A percentile compares a stretch with the other conserved stretches of the same genome.
Evolutionary conservation across 148 eudicot genomes (phyloP).

Genomic region (Rhododendron ovatum): DNA sequence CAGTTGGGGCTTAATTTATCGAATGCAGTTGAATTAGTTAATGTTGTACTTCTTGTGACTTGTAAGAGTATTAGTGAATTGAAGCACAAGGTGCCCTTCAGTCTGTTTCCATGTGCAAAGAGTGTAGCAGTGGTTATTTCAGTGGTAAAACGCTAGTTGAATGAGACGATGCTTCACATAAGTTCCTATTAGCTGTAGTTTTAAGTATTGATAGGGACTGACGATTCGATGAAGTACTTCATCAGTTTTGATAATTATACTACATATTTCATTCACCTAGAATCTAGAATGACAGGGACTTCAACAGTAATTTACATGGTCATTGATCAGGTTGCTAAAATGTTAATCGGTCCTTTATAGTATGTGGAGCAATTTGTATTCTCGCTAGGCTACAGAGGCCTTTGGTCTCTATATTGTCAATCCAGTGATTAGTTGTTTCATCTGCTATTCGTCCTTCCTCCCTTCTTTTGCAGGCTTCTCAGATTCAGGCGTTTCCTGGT

Average conservation of each 20-base stretch:
- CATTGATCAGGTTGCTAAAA: constrained; percentile 1
- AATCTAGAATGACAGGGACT: neutral
- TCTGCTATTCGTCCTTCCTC: neutral
- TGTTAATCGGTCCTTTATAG: neutral
- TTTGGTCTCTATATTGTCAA: constrained; percentile 1
- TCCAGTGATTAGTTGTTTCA: neutral
- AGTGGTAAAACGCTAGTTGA: neutral
- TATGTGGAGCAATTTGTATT: neutral
- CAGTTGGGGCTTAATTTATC: neutral
- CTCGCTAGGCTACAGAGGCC: neutral
- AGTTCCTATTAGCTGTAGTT: neutral
- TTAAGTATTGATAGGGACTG: neutral
- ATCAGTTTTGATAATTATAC: neutral
- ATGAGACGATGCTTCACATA: neutral
- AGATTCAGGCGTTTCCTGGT: constrained; percentile 32
- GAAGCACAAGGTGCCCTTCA: neutral
- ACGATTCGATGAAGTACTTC: neutral
- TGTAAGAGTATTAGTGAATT: neutral
- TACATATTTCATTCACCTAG: neutral
- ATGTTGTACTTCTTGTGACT: neutral
- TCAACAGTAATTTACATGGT: neutral
- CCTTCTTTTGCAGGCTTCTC: constrained; percentile 41
- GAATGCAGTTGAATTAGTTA: neutral
- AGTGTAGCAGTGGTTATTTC: neutral
- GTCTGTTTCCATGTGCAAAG: neutral